These are phyloP conservation scores for Trypanosoma boissoni DNA, from an alignment of 208 protist species.

Conservation along the genomic window DNA sequence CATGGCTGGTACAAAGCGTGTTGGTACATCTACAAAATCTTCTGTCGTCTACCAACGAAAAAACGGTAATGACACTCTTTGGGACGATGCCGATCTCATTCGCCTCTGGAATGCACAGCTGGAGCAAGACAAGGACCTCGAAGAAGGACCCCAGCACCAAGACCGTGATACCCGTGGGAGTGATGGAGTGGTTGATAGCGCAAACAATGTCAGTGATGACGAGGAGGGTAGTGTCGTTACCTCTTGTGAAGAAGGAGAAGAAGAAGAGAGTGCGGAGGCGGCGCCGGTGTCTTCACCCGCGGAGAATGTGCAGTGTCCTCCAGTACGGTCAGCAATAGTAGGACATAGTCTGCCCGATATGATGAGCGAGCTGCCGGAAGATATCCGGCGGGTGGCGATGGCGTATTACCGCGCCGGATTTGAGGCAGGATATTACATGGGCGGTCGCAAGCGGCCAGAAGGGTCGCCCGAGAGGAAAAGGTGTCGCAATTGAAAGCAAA, in stretches of 20 bases:
- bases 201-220: not conserved
- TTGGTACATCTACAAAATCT: not conserved
- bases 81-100: slow-evolving; percentile 83
- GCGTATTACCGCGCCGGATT: slow-evolving; percentile 26
- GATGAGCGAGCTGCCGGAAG: slow-evolving; percentile 4
- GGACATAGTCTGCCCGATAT: not conserved
- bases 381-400: slow-evolving; percentile 16
- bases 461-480: slow-evolving; percentile 3
- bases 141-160: not conserved
- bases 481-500: no score
- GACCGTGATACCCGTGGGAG: not conserved
- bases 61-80: slow-evolving; percentile 46
- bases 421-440: slow-evolving; percentile 26
- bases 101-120: slow-evolving; percentile 75
- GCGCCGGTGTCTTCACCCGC: not conserved
- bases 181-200: not conserved
- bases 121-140: slow-evolving; percentile 16
- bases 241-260: not conserved
- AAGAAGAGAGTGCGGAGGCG: not conserved
- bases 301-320: not conserved
- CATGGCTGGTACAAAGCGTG: not conserved
- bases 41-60: slow-evolving; percentile 11
- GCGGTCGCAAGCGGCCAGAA: not conserved
- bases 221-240: not conserved
- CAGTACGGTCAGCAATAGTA: not conserved